phyloP scores from a whole-genome alignment of 2,329 filamentous ascomycete species.

The Plectosphaerella plurivora region DNA sequence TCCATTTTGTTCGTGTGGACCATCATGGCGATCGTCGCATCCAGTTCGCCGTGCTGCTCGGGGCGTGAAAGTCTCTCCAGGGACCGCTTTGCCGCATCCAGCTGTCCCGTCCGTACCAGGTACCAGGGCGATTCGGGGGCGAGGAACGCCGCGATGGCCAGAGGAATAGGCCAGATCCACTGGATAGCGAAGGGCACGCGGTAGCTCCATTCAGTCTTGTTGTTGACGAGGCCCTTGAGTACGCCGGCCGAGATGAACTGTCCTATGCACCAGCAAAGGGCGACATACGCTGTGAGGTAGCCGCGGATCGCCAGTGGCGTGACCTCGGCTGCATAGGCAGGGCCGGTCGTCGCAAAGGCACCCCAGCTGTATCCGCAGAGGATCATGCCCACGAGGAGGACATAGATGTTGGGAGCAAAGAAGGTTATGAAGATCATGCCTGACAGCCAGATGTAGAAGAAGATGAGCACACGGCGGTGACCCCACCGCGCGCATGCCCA shows the following conservation, averaged over 20 bases:
- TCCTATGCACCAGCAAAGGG: conserved; percentile 34
- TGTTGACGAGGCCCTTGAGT: conserved; percentile 30
- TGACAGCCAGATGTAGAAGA: conserved; percentile 32
- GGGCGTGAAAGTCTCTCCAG: conserved; percentile 25
- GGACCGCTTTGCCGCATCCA: conserved; percentile 26
- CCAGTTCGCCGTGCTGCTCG: conserved; percentile 25
- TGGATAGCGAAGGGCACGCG: conserved; percentile 35
- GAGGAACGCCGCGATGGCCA: conserved; percentile 24
- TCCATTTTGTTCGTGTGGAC: conserved; percentile 42
- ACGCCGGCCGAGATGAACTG: conserved; percentile 37
- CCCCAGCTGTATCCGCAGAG: conserved; percentile 41
- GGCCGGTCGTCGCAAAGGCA: conserved; percentile 37
- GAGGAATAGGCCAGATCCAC: conserved; percentile 31
- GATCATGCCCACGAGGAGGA: conserved; percentile 39
- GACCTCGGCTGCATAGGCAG: conserved; percentile 39
- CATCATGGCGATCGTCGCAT: conserved; percentile 34
- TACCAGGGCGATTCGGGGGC: conserved; percentile 33
- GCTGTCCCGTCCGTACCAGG: conserved; percentile 25
- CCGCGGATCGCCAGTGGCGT: conserved; percentile 35
- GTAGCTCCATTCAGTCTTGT: conserved; percentile 29
- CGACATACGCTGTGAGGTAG: conserved; percentile 37
- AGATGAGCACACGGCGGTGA: conserved; percentile 38
- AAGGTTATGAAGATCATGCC: conserved; percentile 44
- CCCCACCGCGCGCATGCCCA: conserved; percentile 35
- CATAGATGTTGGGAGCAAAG: conserved; percentile 38